Evolutionary conservation across 192 early-diverging fungal species (phyloP).

Genomic region (Coemansia nantahalensis): DNA sequence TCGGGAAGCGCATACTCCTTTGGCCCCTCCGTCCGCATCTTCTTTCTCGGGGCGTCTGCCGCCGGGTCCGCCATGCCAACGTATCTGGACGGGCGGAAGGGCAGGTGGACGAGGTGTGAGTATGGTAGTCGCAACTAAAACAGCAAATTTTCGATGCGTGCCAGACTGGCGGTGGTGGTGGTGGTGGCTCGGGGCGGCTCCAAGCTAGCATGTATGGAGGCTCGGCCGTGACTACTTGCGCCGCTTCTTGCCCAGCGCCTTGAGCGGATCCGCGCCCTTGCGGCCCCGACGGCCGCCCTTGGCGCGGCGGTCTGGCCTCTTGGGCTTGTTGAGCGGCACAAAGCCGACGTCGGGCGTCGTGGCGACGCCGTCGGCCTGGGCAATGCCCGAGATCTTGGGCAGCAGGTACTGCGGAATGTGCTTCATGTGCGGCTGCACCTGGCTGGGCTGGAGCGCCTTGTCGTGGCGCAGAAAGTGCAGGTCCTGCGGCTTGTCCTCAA

Average conservation of each 20-base stretch:
- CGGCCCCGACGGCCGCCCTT: conserved; percentile 11
- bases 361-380: conserved; percentile 39
- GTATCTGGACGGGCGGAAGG: too few species aligned
- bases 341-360: conserved; percentile 39
- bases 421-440: conserved; percentile 86
- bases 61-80: not conserved
- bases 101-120: too few species aligned
- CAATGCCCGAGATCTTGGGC: conserved; percentile 66
- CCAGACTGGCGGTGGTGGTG: too few species aligned
- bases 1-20: conserved; percentile 15
- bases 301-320: conserved; percentile 10
- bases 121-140: too few species aligned
- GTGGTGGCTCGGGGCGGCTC: too few species aligned
- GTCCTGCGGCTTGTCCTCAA: conserved; percentile 95
- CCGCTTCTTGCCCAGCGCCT: conserved; percentile 41
- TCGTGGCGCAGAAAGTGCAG: conserved; percentile 90
- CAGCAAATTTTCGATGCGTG: too few species aligned
- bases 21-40: not conserved
- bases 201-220: too few species aligned
- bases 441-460: conserved; percentile 75
- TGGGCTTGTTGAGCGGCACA: conserved; percentile 52
- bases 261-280: conserved; percentile 36
- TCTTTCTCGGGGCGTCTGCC: not conserved
- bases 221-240: conserved; percentile 3
- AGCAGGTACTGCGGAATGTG: conserved; percentile 92